Percentiles rank a stretch among this genome's conserved stretches.
Evolutionary conservation across 768 basidiomycete genomes (phyloP).

Genomic region (Amylocystis lapponica): DNA sequence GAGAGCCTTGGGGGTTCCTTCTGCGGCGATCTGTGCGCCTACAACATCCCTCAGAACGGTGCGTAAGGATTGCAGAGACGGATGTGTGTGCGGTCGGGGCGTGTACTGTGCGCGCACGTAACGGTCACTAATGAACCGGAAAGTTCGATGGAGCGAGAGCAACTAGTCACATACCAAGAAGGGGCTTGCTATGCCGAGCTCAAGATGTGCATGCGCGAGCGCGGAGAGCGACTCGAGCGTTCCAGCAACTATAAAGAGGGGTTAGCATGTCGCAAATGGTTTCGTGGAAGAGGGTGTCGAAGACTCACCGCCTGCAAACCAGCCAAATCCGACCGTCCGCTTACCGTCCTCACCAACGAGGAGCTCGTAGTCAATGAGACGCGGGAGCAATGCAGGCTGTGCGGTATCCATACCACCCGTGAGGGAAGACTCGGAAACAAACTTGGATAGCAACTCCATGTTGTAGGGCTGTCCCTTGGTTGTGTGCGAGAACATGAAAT

Average conservation of each 20-base stretch:
- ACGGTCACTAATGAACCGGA: background rate
- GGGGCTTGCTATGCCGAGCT: conserved; percentile 74
- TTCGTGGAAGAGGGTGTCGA: background rate
- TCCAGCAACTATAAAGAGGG: conserved; percentile 59
- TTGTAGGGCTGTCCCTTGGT: conserved; percentile 86
- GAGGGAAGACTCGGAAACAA: conserved; percentile 27
- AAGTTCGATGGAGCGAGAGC: background rate
- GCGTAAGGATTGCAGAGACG: conserved; percentile 50
- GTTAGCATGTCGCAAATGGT: background rate
- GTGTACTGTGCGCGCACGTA: conserved; percentile 46
- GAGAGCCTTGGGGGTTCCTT: conserved; percentile 54
- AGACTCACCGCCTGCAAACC: conserved; percentile 78
- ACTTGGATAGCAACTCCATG: conserved; percentile 66
- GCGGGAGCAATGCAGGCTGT: conserved; percentile 28
- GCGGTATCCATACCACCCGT: conserved; percentile 1
- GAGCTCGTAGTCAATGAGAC: conserved; percentile 83
- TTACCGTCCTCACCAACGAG: conserved; percentile 58
- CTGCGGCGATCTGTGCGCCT: conserved; percentile 46
- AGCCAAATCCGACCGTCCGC: conserved; percentile 86
- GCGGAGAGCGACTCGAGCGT: conserved; percentile 76
- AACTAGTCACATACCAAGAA: conserved; percentile 57
- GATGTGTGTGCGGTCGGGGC: conserved; percentile 73
- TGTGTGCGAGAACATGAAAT: conserved; percentile 92
- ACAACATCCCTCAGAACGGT: conserved; percentile 46
- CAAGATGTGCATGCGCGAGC: conserved; percentile 73